Evolutionary conservation across 306 rosid species (phyloP).

Genomic region (Cyamopsis tetragonoloba): DNA sequence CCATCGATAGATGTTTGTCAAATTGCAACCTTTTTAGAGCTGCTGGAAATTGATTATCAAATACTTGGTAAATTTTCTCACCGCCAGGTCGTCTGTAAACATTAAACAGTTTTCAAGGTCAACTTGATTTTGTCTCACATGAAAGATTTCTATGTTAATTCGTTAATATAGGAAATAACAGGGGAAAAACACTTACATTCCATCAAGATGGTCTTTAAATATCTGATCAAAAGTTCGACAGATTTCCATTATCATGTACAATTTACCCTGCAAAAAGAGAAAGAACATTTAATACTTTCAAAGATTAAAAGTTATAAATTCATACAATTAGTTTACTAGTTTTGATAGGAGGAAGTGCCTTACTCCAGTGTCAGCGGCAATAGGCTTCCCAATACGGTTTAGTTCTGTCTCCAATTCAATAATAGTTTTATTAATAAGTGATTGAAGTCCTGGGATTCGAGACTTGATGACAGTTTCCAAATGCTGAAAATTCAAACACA

Average conservation of each 20-base stretch:
- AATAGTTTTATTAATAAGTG: constrained; percentile 85
- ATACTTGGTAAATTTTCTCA: constrained; percentile 85
- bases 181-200: constrained; percentile 56
- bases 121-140: constrained; percentile 1
- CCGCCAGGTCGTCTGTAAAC: constrained; percentile 85
- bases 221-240: constrained; percentile 82
- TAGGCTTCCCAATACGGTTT: constrained; percentile 88
- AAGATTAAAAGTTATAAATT: background rate
- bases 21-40: constrained; percentile 93
- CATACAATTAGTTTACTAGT: too few relatives aligned
- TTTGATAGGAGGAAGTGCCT: constrained; percentile 27
- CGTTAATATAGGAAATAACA: background rate
- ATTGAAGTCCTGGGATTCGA: constrained; percentile 91
- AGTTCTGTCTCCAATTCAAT: constrained; percentile 83
- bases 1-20: constrained; percentile 92
- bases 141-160: background rate
- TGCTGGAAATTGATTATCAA: constrained; percentile 94
- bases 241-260: constrained; percentile 87
- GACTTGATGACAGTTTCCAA: constrained; percentile 95
- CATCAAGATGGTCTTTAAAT: constrained; percentile 97
- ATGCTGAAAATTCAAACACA: constrained; percentile 55
- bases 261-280: constrained; percentile 70
- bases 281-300: background rate
- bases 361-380: constrained; percentile 95
- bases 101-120: constrained; percentile 23